phyloP scores from a whole-genome alignment of 192 early-diverging fungal species.

The Podila minutissima region DNA sequence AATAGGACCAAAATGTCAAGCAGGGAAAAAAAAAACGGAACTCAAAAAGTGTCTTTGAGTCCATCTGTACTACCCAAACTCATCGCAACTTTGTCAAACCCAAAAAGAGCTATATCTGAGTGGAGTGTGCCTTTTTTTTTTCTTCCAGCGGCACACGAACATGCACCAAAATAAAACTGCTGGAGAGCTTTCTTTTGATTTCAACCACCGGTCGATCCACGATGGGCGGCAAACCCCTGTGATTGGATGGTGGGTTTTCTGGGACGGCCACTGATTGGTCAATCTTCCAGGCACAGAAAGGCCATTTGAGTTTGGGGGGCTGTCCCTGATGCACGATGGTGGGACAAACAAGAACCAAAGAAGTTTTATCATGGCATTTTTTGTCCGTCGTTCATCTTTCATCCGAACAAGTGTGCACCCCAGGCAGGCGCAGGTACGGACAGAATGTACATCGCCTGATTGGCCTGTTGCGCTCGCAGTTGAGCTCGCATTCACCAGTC shows the following conservation, averaged over 20 bases:
- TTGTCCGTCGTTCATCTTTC: background rate
- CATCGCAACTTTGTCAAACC: too few species aligned
- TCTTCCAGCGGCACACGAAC: background rate
- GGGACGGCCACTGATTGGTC: background rate
- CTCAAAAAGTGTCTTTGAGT: too few species aligned
- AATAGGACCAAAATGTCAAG: too few species aligned
- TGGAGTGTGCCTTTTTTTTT: too few species aligned
- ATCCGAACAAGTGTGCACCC: background rate
- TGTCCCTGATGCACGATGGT: background rate
- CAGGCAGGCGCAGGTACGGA: background rate
- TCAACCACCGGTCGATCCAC: background rate
- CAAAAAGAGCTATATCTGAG: too few species aligned
- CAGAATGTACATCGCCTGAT: background rate
- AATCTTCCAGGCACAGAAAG: background rate
- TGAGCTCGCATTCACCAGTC: background rate
- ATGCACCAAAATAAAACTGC: background rate
- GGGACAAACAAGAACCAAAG: too few species aligned
- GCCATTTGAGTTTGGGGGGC: background rate
- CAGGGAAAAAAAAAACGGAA: too few species aligned
- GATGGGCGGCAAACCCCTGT: background rate
- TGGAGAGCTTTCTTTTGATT: background rate
- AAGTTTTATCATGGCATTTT: too few species aligned
- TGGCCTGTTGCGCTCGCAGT: background rate
- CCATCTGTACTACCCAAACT: too few species aligned
- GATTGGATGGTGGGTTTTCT: conserved; percentile 1